A percentile compares a stretch with the other conserved stretches of the same genome.
phyloP scores from a whole-genome alignment of 1,284 basidiomycete genomes.

The Malassezia restricta region DNA sequence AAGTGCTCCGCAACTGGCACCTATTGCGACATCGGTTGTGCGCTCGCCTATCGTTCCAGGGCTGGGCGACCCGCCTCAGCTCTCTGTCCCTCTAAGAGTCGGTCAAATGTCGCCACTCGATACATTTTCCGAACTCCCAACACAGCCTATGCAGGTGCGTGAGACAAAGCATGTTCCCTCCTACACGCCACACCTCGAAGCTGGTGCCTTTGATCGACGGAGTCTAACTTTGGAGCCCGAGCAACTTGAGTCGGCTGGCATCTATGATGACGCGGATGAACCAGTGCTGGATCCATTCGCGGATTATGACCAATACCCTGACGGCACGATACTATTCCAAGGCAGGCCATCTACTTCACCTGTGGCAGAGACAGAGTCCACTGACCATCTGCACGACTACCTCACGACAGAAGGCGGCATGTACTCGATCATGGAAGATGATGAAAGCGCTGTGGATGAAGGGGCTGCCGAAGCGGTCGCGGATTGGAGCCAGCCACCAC shows the following conservation, averaged over 20 bases:
- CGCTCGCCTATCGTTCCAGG: not conserved
- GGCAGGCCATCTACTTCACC: not conserved
- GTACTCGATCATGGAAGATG: not conserved
- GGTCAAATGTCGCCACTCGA: not conserved
- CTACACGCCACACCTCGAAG: not conserved
- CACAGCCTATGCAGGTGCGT: not conserved
- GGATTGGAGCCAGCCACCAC: not conserved
- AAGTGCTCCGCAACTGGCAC: not conserved
- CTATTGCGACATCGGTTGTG: not conserved
- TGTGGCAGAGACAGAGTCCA: not conserved
- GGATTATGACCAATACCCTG: conserved; percentile 9
- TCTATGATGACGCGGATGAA: conserved; percentile 17
- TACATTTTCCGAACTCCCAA: not conserved
- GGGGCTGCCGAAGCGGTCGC: not conserved
- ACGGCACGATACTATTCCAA: conserved; percentile 11
- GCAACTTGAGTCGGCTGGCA: not conserved
- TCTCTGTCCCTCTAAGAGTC: not conserved
- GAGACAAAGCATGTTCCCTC: not conserved
- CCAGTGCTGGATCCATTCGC: conserved; percentile 10
- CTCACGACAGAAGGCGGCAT: conserved; percentile 11
- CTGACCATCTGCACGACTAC: not conserved
- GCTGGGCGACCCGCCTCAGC: not conserved
- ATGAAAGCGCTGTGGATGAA: not conserved
- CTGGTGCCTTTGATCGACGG: not conserved
- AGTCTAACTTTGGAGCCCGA: not conserved